Base-by-base conservation (phyloP, 345 rosid genomes). In the Capsella bursapastoris region DNA sequence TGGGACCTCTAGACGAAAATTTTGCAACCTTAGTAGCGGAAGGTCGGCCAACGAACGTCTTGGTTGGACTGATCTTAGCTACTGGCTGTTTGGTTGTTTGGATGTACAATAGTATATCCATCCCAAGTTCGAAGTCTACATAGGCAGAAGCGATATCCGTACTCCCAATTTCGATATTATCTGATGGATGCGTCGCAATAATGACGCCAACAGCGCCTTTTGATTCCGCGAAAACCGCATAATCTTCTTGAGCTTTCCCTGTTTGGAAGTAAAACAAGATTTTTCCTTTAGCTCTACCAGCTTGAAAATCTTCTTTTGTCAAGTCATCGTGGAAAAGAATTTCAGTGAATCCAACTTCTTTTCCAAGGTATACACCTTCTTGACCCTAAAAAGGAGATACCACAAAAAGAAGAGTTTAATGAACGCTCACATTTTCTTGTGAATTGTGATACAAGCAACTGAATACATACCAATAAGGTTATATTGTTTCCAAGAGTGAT, bases 1-100 rank as follows among this genome's bases (percentile, higher is more conserved):
- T 83, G 71, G 96, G 97, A 27, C 98, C 98, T 76, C 96, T 81
- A 2, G 96, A 63, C 2, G 98, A 91, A 81, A 93, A 91, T 64
- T 49, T 83, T 41, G 93, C 87, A 16, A 88, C 62, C 38, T 57
- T 64, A 43, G 91, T 88, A 3, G 97, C 88, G 5, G 84, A 86
- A 57, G 83, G 84, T 37, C 81, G 83, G 6, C 86, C 76, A 27
- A 78, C 70, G 18, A 80, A 83, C 1, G 84, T 34, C 15, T 71
- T 68, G 2, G 97, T 85, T 3, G 86, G 73, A 64, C 87, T 57
- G 68, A 91, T 86, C 13, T 87, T 93, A 49, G 85, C 93, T 18
- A 76, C 85, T 7, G 93, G 94, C 10, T 72, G 69, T 66, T 78
- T 80, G 12, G 82, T 74, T 29, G 88, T 83, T 35, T 88, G 89